Conservation (phyloP, 805 yeast species). For the Candida corydali region DNA sequence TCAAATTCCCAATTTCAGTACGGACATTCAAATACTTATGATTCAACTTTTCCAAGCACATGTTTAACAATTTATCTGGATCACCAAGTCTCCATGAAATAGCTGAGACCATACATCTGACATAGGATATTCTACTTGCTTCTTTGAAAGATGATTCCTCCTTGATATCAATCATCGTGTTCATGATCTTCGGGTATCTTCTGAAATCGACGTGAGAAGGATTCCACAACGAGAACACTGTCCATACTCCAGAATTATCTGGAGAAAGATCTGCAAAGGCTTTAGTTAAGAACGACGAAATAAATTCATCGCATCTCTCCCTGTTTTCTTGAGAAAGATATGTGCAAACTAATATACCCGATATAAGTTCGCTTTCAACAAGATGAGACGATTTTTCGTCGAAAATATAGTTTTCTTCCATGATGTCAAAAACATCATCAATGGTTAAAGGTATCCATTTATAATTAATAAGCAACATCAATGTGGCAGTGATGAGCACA, state of each 20-base stretch:
- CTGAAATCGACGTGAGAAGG: conserved; percentile 65
- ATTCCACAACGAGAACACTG: conserved; percentile 68
- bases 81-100: conserved; percentile 53
- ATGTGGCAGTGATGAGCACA: conserved; percentile 51
- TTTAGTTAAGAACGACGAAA: conserved; percentile 39
- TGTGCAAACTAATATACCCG: conserved; percentile 53
- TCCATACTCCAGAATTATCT: conserved; percentile 73
- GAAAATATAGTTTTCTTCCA: conserved; percentile 49
- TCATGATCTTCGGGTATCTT: conserved; percentile 52
- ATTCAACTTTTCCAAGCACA: conserved; percentile 46
- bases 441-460: conserved; percentile 41
- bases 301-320: conserved; percentile 40
- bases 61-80: conserved; percentile 39
- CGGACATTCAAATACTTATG: conserved; percentile 76
- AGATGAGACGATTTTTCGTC: conserved; percentile 78
- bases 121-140: conserved; percentile 54
- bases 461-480: conserved; percentile 47
- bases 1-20: conserved; percentile 57
- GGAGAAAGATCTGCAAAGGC: conserved; percentile 65
- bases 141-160: conserved; percentile 64
- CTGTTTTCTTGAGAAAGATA: conserved; percentile 11
- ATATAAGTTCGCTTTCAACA: conserved; percentile 63
- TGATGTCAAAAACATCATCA: conserved; percentile 49
- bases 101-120: conserved; percentile 48
- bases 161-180: conserved; percentile 42